These are phyloP conservation scores for Nannochloropsis oceanica DNA, from an alignment of 108 stramenopile genomes.

Conservation along the genomic window DNA sequence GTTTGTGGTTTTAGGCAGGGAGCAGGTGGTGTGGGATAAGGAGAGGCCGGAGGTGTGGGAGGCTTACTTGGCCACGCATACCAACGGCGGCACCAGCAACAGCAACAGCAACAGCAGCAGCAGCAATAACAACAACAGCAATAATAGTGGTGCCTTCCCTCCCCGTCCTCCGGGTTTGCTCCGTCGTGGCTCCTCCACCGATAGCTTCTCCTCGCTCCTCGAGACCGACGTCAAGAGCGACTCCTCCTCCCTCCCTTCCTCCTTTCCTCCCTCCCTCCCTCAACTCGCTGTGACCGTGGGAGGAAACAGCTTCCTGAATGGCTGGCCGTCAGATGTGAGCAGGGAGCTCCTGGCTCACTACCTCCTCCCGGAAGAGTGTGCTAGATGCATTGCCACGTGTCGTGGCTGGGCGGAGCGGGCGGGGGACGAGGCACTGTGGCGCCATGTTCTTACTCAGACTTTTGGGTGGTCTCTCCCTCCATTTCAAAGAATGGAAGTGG, in stretches of 20 bases:
- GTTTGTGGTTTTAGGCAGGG: not conserved
- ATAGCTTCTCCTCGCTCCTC: not conserved
- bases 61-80: not conserved
- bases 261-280: no score
- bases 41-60: not conserved
- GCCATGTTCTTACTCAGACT: not conserved
- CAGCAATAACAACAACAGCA: no score
- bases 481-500: no score
- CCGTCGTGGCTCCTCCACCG: not conserved
- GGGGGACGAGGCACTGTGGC: not conserved
- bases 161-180: not conserved
- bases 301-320: not conserved
- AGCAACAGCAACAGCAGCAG: no score
- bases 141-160: no score
- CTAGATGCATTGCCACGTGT: not conserved
- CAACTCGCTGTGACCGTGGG: not conserved
- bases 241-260: no score
- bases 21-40: not conserved
- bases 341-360: not conserved
- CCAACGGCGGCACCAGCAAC: no score
- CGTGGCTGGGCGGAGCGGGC: not conserved
- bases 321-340: not conserved
- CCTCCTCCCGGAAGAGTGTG: not conserved
- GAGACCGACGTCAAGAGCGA: not conserved
- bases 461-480: not conserved